Evolutionary conservation across 352 stramenopile species (phyloP), one percentile per base, ranked within the genome.

Genomic region (Stephanocyclus meneghinianus): DNA sequence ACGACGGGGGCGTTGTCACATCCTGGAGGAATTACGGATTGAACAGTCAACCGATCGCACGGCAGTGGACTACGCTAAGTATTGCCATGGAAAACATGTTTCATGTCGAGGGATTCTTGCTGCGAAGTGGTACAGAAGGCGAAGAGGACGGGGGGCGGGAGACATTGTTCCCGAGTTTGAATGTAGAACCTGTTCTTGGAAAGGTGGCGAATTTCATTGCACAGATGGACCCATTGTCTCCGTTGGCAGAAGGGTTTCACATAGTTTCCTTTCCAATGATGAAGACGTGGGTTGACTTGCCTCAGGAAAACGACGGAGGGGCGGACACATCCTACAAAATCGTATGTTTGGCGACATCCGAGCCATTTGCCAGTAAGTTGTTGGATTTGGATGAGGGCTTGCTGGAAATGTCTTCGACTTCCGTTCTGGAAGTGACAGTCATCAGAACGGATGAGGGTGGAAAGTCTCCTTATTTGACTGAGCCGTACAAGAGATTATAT

Each of bases 1-100:
- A 30, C 15, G 53, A 18, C 18, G 47, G 13, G 3, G 42, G 18
- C 1, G 15, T 13, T 1, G 18, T 53, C 5, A 40, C 51, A 10
- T 74, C 76, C 2, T 87, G 81, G 81, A 87, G 70, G 40, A 87
- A 87, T 77, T 78, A 83, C 18, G 81, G 81, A 35, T 37, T 85
- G 50, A 82, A 85, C 51, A 73, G 48, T 53, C 81, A 87, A 32
- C 81, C 81, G 5, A 77, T 87, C 53, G 67, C 81, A 51, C 21
- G 76, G 37, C 71, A 81, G 56, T 87, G 81, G 81, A 85, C 76
- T 11, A 75, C 76, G 11, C 63, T 85, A 18, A 51, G 70, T 4
- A 77, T 87, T 50, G 81, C 72, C n/a, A 74, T 85, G 66, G 81
- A 87, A 29, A 62, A 67, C 50, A 48, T 77, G 42, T 87, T 87